Base-by-base conservation (phyloP, 768 basidiomycete species). In the Boletus edulis region DNA sequence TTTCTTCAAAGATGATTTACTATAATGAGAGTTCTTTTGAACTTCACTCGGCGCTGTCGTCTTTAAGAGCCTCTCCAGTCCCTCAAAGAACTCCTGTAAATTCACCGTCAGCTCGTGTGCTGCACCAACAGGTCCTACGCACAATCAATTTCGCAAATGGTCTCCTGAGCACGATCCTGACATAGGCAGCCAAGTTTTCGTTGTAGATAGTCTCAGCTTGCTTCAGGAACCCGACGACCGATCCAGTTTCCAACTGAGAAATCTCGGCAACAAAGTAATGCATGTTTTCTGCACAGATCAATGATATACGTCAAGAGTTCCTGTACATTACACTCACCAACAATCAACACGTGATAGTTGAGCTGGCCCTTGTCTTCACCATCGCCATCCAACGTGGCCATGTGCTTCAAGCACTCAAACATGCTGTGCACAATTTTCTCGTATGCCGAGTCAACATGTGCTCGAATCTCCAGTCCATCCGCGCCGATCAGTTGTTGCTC, bases 321-420 rank as follows among this genome's bases (percentile, higher is more conserved):
- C 8, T 13, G 29, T 29, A 14, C n/a, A 10, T 13, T 4, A 9
- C 34, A 71, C 89, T 63, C 64, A 95, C 96, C 96, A 53, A 98
- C 89, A 56, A 98, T 78, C 64, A 96, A 88, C 61, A 98, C 92
- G 67, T 97, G 94, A 60, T 93, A 97, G 70, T 98, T 98, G 49
- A 98, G 80, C 66, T 96, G 94, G 0, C 94, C 94, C 72, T 98
- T 98, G 70, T 94, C 95, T 66, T 98, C 96, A 0, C 84, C 89
- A 52, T 91, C 92, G 0, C 92, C 91, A 53, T 94, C 89, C 79
- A 96, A 75, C 70, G 97, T 98, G 12, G 95, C 96, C 83, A 98
- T 92, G 57, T 95, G 94, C 72, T 94, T 94, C 57, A 98, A 71
- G 14, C 85, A 88, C 43, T 93, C 94, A 65, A 98, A 95, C 83